Base-by-base conservation (phyloP, 345 rosid genomes). In the Gossypium longicalyx region DNA sequence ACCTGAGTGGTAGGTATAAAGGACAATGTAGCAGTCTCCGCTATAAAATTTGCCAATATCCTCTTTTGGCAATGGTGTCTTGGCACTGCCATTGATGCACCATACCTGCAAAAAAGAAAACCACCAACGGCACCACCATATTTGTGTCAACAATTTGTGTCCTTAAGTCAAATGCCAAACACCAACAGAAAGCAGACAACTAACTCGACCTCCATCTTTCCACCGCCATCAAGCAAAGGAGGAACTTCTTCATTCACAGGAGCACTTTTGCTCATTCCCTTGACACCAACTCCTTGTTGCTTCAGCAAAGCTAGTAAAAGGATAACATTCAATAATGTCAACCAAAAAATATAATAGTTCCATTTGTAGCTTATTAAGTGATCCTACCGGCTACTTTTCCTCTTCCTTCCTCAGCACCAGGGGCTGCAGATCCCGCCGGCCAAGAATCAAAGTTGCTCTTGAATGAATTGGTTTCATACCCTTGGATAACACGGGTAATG, bases 361-460 rank as follows among this genome's bases (percentile, higher is more conserved):
- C 53, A 77, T 22, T 59, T 59, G 56, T 70, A 72, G 77, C 15
- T 52, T 56, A 67, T 56, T 70, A 76, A 70, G 68, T 48, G 20
- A 80, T 23, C 44, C 53, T 82, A 95, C 99, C 99, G n/a, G 99
- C 98, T 16, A 95, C 98, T 91, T 93, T 95, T 75, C 99, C 99
- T 81, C 99, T 93, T 69, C 97, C 97, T 81, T 93, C 99, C 87
- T 93, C 98, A 70, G 86, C 81, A 80, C 86, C 93, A 69, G 97
- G 91, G 78, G 91, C 71, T 67, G 91, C 81, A 69, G 97, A 86
- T 62, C 97, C 97, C 52, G 91, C 89, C 27, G 99, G 97, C 97
- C 99, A 95, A 79, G 94, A 87, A 76, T 87, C 98, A 87, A 95
- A 95, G 80, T 90, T 89, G 61, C 90, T 87, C 86, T 91, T 95